Evolutionary conservation across 2,329 filamentous ascomycete genomes (phyloP).

Genomic region (Didymellaceae sp.): DNA sequence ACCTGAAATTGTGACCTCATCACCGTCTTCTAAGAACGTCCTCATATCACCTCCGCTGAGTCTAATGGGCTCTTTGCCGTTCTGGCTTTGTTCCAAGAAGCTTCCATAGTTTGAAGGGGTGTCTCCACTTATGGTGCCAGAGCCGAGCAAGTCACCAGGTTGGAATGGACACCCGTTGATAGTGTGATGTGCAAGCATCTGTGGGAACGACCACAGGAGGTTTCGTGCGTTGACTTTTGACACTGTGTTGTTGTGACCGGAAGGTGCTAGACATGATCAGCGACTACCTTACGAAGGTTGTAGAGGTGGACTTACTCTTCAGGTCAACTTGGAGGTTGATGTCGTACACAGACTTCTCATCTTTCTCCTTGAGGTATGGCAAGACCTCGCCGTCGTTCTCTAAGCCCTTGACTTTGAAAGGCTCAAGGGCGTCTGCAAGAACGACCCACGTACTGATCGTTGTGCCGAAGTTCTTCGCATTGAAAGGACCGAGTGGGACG

Average conservation of each 20-base stretch:
- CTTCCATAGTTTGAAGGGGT: constrained; percentile 67
- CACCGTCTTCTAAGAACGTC: constrained; percentile 76
- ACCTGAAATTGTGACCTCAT: constrained; percentile 71
- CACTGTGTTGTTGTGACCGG: constrained; percentile 64
- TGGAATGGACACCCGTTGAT: constrained; percentile 77
- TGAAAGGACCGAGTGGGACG: constrained; percentile 81
- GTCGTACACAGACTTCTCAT: constrained; percentile 67
- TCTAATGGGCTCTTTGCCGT: constrained; percentile 69
- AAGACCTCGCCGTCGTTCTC: constrained; percentile 62
- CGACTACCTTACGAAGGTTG: neutral
- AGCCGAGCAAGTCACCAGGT: constrained; percentile 76
- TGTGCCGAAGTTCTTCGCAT: constrained; percentile 82
- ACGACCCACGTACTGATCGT: constrained; percentile 83
- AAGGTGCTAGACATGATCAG: constrained; percentile 41
- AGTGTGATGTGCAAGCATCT: constrained; percentile 82
- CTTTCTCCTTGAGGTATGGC: constrained; percentile 69
- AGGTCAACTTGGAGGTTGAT: constrained; percentile 73
- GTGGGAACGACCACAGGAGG: constrained; percentile 80
- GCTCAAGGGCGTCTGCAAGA: constrained; percentile 75
- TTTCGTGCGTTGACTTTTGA: constrained; percentile 68
- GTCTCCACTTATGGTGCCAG: constrained; percentile 77
- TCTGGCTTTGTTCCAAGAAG: constrained; percentile 73
- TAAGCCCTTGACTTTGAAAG: constrained; percentile 64
- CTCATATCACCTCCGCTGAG: constrained; percentile 71
- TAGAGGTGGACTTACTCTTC: constrained; percentile 47